A percentile compares a stretch with the other conserved stretches of the same genome.
These are phyloP conservation scores for Backusella psychrophila DNA, from an alignment of 192 early-diverging fungal genomes.

Conservation along the genomic window DNA sequence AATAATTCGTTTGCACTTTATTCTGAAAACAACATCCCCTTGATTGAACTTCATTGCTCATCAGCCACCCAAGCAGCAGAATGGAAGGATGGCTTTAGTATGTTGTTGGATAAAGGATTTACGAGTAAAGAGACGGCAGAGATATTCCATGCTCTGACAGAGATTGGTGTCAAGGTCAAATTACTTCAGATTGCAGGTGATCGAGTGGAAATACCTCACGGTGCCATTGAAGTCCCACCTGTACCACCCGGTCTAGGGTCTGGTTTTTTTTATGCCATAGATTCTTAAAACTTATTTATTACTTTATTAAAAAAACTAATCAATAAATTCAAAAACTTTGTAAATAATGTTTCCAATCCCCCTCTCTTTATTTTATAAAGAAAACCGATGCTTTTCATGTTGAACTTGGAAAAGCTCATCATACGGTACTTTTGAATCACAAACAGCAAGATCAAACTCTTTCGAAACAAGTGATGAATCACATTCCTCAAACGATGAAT, in stretches of 20 bases:
- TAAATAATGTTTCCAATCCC: not conserved
- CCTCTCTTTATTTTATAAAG: not conserved
- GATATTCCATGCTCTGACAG: conserved; percentile 60
- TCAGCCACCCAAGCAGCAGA: conserved; percentile 51
- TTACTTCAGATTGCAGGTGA: conserved; percentile 68
- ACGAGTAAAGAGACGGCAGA: conserved; percentile 62
- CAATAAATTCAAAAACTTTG: not conserved
- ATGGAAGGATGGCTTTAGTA: conserved; percentile 76
- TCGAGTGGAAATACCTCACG: conserved; percentile 49
- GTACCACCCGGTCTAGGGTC: conserved; percentile 24
- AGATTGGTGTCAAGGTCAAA: conserved; percentile 66
- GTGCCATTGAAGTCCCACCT: conserved; percentile 33
- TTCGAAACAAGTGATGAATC: not conserved
- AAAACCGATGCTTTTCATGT: not conserved
- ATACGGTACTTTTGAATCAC: not conserved
- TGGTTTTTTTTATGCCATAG: conserved; percentile 28
- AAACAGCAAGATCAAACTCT: not conserved
- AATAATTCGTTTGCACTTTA: conserved; percentile 41
- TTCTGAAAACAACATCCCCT: conserved; percentile 28
- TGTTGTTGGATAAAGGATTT: conserved; percentile 66
- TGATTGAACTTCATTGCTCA: conserved; percentile 58
- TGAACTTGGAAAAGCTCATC: not conserved
- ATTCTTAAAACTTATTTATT: not conserved
- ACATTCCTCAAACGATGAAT: not conserved
- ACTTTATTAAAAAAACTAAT: not conserved